Percentiles rank a stretch among this genome's conserved stretches.
Conservation (phyloP, 2,329 filamentous ascomycete species). For the Diaporthe sp. region DNA sequence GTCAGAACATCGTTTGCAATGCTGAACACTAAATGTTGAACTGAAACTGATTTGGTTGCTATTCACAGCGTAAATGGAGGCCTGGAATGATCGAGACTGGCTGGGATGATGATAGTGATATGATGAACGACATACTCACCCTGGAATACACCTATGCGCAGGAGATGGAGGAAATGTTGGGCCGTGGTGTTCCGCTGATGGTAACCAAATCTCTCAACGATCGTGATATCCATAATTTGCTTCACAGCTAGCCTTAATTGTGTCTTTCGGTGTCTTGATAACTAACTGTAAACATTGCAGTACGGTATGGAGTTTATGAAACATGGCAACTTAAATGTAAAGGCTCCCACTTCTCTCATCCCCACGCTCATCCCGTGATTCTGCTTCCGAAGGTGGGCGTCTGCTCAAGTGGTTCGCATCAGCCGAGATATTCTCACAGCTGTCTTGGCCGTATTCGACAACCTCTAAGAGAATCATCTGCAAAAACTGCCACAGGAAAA, state of each 20-base stretch:
- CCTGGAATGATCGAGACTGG: neutral
- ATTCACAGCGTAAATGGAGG: neutral
- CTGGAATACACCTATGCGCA: neutral
- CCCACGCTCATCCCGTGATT: neutral
- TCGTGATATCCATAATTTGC: neutral
- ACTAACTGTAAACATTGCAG: neutral
- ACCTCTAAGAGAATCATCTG: too few species aligned
- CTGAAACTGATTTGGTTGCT: neutral
- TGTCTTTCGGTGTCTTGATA: neutral
- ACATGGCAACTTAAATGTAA: conserved; percentile 19
- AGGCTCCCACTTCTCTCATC: neutral
- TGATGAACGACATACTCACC: neutral
- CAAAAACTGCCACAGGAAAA: neutral
- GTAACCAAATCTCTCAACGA: neutral
- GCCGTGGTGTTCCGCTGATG: neutral
- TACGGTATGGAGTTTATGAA: conserved; percentile 28
- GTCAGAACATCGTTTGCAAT: neutral
- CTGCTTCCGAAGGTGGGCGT: too few species aligned
- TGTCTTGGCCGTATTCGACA: neutral
- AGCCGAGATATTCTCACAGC: neutral
- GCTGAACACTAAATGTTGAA: neutral
- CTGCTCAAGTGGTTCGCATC: neutral
- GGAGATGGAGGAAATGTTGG: neutral
- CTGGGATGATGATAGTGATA: neutral
- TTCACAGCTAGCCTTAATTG: neutral